Percentiles rank a stretch among this genome's conserved stretches.
These are phyloP conservation scores for Tolypocladium ophioglossoides DNA, from an alignment of 2,329 filamentous ascomycete genomes.

Conservation along the genomic window DNA sequence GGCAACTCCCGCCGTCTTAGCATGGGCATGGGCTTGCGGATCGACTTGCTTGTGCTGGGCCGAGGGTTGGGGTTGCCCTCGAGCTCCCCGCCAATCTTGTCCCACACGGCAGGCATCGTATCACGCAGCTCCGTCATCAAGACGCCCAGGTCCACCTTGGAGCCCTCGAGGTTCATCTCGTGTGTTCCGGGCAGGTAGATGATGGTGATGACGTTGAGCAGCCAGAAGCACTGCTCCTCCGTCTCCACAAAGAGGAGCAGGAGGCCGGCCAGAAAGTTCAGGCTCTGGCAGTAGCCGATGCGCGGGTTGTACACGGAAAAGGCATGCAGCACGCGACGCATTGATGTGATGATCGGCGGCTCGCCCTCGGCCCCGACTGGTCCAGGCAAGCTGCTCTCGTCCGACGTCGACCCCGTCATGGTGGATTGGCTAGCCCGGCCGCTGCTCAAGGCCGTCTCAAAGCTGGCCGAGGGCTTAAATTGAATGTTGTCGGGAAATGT, in stretches of 20 bases:
- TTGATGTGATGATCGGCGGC: constrained; percentile 66
- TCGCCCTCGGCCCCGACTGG: constrained; percentile 38
- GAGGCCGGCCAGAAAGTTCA: constrained; percentile 89
- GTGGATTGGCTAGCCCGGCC: constrained; percentile 26
- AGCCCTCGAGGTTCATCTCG: constrained; percentile 79
- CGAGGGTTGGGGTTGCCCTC: constrained; percentile 36
- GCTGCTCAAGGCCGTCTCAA: constrained; percentile 21
- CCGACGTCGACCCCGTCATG: constrained; percentile 19
- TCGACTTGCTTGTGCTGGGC: constrained; percentile 22
- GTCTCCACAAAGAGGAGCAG: constrained; percentile 78
- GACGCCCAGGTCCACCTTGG: constrained; percentile 88
- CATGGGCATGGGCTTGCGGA: constrained; percentile 26
- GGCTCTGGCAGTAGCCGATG: constrained; percentile 90
- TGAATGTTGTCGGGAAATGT: constrained; percentile 91
- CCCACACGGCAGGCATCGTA: constrained; percentile 72
- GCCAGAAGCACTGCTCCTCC: constrained; percentile 86
- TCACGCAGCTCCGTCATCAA: constrained; percentile 82
- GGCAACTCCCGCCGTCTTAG: constrained; percentile 28
- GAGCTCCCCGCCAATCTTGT: constrained; percentile 73
- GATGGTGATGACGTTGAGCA: constrained; percentile 85
- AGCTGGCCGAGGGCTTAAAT: constrained; percentile 57
- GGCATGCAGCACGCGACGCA: constrained; percentile 77
- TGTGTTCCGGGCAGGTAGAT: constrained; percentile 86
- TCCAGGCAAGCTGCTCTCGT: constrained; percentile 22
- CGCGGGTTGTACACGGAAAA: constrained; percentile 85